These are phyloP conservation scores for Pleurotus salmoneostramineus DNA, from an alignment of 768 basidiomycete species.

Conservation along the genomic window DNA sequence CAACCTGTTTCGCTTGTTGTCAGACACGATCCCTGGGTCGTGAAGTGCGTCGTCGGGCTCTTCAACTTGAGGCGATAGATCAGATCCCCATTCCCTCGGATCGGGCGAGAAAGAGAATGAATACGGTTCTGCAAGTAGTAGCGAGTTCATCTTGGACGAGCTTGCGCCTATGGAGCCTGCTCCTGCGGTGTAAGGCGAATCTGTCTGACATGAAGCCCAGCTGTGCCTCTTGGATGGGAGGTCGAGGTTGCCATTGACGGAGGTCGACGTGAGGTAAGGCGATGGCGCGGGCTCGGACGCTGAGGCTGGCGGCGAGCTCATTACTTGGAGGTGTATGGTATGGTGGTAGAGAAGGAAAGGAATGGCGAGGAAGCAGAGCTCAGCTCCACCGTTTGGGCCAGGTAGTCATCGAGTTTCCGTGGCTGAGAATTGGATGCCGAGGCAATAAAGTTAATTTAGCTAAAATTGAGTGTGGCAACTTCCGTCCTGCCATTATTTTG, in stretches of 20 bases:
- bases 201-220: constrained; percentile 7
- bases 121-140: constrained; percentile 24
- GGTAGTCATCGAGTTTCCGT: not conserved
- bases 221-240: not conserved
- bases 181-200: constrained; percentile 10
- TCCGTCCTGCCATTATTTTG: too few relatives aligned
- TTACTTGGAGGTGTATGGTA: not conserved
- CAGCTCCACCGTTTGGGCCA: not conserved
- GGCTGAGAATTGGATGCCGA: not conserved
- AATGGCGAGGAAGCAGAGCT: not conserved
- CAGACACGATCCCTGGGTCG: constrained; percentile 46
- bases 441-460: not conserved
- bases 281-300: not conserved
- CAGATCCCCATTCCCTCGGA: constrained; percentile 62
- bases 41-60: constrained; percentile 76
- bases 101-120: constrained; percentile 58
- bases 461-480: too few relatives aligned
- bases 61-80: constrained; percentile 46
- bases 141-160: not conserved
- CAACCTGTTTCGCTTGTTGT: constrained; percentile 28
- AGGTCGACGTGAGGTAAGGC: not conserved
- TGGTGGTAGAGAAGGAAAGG: not conserved
- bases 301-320: not conserved
- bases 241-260: not conserved
- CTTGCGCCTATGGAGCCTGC: constrained; percentile 8